Conservation (phyloP, 441 rosid species). For the Manihot esculenta region DNA sequence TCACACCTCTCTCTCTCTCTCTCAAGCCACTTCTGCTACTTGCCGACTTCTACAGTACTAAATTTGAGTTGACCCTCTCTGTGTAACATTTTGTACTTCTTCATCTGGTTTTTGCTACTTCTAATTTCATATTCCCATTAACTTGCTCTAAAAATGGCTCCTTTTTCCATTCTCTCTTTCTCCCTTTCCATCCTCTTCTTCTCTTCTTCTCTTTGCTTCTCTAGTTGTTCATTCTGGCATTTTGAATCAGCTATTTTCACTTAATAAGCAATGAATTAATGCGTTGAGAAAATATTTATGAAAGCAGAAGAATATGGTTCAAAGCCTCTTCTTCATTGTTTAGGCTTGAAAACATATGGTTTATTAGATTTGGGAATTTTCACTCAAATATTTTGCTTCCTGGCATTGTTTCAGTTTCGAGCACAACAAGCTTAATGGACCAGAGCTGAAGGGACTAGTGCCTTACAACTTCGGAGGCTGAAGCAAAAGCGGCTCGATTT, state of each 20-base stretch:
- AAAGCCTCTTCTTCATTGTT: too few relatives aligned
- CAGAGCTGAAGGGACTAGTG: conserved; percentile 69
- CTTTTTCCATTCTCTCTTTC: conserved; percentile 18
- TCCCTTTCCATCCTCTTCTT: conserved; percentile 23
- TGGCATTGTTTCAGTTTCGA: conserved; percentile 48
- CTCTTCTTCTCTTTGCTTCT: conserved; percentile 37
- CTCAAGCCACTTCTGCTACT: background rate
- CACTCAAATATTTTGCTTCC: too few relatives aligned
- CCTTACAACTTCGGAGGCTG: conserved; percentile 74
- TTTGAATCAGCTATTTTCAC: background rate
- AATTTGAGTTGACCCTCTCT: conserved; percentile 9
- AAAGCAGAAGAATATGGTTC: too few relatives aligned
- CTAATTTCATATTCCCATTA: background rate
- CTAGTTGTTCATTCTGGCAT: background rate
- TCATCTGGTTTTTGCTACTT: background rate
- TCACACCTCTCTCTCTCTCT: background rate
- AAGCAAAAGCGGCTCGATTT: conserved; percentile 4
- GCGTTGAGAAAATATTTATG: too few relatives aligned
- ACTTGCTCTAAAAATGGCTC: conserved; percentile 23
- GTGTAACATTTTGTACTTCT: background rate
- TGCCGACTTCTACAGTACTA: background rate
- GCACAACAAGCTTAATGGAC: conserved; percentile 65
- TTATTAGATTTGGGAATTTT: too few relatives aligned
- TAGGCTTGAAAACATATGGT: too few relatives aligned
- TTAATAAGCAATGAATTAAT: too few relatives aligned